phyloP scores from a whole-genome alignment of 768 basidiomycete species.

The Suillus subalutaceus region DNA sequence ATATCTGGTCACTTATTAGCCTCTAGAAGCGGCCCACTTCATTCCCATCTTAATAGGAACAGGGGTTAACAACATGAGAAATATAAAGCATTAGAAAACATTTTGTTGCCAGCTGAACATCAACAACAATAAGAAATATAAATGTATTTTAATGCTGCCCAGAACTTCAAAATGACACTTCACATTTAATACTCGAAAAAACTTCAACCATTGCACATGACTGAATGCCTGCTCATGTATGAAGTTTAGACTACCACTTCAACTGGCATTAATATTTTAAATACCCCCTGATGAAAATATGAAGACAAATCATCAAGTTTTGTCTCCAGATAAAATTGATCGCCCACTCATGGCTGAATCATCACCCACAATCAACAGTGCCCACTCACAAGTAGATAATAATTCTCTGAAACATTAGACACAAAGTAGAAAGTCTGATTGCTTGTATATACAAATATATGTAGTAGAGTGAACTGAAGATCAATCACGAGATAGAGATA shows the following conservation, averaged over 20 bases:
- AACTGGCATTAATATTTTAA: not conserved
- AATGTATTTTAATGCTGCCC: not conserved
- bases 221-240: not conserved
- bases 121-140: not conserved
- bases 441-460: too few species aligned
- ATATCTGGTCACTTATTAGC: too few species aligned
- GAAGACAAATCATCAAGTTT: not conserved
- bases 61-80: too few species aligned
- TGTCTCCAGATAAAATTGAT: not conserved
- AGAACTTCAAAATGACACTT: not conserved
- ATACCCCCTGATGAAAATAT: not conserved
- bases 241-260: not conserved
- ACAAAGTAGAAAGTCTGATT: too few species aligned
- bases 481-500: conserved; percentile 1
- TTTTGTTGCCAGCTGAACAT: not conserved
- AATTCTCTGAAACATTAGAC: too few species aligned
- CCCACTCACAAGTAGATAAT: too few species aligned
- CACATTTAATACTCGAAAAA: not conserved
- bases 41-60: too few species aligned
- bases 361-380: too few species aligned
- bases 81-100: not conserved
- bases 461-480: not conserved
- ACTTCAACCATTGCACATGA: not conserved
- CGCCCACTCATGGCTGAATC: not conserved
- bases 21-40: too few species aligned